Evolutionary conservation across 1,284 basidiomycete genomes (phyloP), one percentile per base, ranked within the genome.

Genomic region (Tylopilus sp.): DNA sequence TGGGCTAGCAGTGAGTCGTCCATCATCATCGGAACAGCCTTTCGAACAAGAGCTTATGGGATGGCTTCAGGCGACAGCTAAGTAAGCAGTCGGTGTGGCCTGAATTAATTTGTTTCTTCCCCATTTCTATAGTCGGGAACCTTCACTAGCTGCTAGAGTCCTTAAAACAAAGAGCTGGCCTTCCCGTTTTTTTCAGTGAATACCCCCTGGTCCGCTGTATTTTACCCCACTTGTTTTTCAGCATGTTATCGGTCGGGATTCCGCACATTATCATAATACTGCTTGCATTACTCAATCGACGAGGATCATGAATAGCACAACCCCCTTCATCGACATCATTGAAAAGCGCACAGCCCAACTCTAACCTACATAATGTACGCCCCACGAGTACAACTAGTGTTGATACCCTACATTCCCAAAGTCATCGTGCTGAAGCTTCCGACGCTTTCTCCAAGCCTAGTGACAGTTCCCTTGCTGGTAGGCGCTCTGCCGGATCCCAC

Each of bases 1-100:
- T 65, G 77, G 78, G 59, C 74, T 79, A 65, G 68, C 67, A 69
- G 64, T 66, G 64, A 70, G 64, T 70, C 42, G 53, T 68, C 61
- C 65, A 66, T 69, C 67, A 57, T 64, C 64, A 56, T 69, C 64
- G 61, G 64, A 64, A 51, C 57, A 53, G 25, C 64, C 67, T 36
- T 69, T 70, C 46, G 67, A 49, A 55, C 67, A 68, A 30, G 65
- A 69, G 60, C 65, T 69, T 63, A 70, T 70, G 65, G 52, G 55
- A 48, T 68, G 68, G 65, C 65, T 61, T 48, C 61, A 78, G 75
- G 71, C 74, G 53, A 72, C 74, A 55, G 63, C 69, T 55, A 79
- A 78, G 67, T 79, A 64, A 68, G 50, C 40, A 38, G 44, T 52
- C 21, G 37, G 43, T 50, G 43, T 44, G 44, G 49, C 55, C 28